phyloP scores from a whole-genome alignment of 495 filamentous ascomycete species.

The Emericellopsis terricola region DNA sequence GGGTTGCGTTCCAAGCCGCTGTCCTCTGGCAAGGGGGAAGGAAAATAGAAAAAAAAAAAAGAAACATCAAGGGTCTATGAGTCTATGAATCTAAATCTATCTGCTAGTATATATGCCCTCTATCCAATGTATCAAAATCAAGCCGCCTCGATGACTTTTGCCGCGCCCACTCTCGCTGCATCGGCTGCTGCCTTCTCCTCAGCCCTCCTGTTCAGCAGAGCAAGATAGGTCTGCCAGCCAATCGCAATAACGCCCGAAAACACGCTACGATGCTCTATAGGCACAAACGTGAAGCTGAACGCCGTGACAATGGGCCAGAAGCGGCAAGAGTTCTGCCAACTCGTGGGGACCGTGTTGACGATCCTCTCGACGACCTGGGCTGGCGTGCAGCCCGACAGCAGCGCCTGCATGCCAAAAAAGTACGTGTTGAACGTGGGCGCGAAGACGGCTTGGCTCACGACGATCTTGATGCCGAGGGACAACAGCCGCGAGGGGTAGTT shows the following conservation, averaged over 20 bases:
- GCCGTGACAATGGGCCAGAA: slow-evolving; percentile 83
- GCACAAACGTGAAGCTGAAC: slow-evolving; percentile 71
- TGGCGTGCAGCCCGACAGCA: slow-evolving; percentile 38
- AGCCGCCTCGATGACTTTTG: background rate
- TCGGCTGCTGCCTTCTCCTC: slow-evolving; percentile 16
- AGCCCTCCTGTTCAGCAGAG: slow-evolving; percentile 59
- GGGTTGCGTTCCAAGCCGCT: background rate
- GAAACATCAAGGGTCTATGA: background rate
- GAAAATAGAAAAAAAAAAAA: background rate
- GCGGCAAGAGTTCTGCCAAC: slow-evolving; percentile 64
- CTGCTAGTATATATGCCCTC: background rate
- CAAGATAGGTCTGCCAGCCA: slow-evolving; percentile 85
- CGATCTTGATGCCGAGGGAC: slow-evolving; percentile 56
- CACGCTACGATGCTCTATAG: slow-evolving; percentile 56
- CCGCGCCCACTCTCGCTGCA: background rate
- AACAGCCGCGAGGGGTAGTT: slow-evolving; percentile 58
- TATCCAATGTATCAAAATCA: background rate
- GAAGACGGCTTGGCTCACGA: slow-evolving; percentile 66
- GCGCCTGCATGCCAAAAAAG: slow-evolving; percentile 74
- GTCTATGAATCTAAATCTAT: background rate
- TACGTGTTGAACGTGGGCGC: slow-evolving; percentile 79
- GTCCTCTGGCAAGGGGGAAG: too few species aligned
- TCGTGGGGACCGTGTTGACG: slow-evolving; percentile 55
- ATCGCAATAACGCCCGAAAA: slow-evolving; percentile 65
- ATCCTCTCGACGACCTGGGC: slow-evolving; percentile 50